Percentiles rank a stretch among this genome's conserved stretches.
Evolutionary conservation across 2,329 filamentous ascomycete species (phyloP).

Genomic region (Aspergillus tubingensis): DNA sequence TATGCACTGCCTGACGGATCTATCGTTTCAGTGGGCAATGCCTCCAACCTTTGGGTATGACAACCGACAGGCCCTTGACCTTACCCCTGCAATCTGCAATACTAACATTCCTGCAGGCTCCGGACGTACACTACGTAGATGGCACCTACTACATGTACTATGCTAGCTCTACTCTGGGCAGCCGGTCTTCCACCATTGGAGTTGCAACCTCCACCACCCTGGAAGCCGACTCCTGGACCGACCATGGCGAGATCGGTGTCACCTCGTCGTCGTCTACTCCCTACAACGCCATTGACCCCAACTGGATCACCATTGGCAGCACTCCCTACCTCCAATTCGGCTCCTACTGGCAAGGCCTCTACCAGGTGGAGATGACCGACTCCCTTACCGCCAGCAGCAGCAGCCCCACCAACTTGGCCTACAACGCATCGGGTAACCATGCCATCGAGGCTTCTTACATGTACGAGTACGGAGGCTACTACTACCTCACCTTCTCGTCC

Average conservation of each 20-base stretch:
- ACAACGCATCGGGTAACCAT: conserved; percentile 54
- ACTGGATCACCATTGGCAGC: conserved; percentile 49
- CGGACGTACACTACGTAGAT: conserved; percentile 61
- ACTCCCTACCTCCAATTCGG: conserved; percentile 62
- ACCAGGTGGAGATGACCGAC: conserved; percentile 55
- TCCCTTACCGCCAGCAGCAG: conserved; percentile 31
- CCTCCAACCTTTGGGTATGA: conserved; percentile 52
- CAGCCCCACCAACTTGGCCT: conserved; percentile 54
- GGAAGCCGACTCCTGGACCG: conserved; percentile 38
- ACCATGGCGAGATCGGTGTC: conserved; percentile 38
- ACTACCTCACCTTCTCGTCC: conserved; percentile 66
- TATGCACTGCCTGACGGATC: conserved; percentile 49
- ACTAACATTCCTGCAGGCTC: conserved; percentile 52
- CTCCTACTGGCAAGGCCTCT: conserved; percentile 70
- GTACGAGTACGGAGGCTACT: conserved; percentile 57
- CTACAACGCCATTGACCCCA: conserved; percentile 65
- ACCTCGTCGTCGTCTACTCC: conserved; percentile 41
- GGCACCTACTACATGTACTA: conserved; percentile 67
- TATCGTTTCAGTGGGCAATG: conserved; percentile 47
- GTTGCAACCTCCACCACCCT: conserved; percentile 53
- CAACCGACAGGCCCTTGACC: not conserved
- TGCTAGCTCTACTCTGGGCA: conserved; percentile 62
- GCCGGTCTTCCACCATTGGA: conserved; percentile 63
- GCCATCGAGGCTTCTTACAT: conserved; percentile 61
- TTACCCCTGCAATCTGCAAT: not conserved